Conservation (phyloP, 768 basidiomycete species). For the Phylloporus scabripes region DNA sequence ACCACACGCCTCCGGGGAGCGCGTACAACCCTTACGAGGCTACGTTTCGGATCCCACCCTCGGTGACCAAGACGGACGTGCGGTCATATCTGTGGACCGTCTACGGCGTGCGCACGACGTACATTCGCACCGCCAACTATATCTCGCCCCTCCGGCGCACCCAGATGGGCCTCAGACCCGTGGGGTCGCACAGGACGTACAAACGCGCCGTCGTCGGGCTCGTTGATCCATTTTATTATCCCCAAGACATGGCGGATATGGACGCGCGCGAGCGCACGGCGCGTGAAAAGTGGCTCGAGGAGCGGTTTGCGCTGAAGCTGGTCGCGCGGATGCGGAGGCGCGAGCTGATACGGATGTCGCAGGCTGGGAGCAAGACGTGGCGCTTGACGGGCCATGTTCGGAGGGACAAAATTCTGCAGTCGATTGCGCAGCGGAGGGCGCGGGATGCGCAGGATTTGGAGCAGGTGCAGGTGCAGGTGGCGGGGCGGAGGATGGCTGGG, state of each 20-base stretch:
- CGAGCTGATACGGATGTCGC: conserved; percentile 33
- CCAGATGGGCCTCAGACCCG: conserved; percentile 22
- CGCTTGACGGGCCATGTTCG: conserved; percentile 36
- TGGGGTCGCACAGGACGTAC: conserved; percentile 52
- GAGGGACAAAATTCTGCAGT: conserved; percentile 46
- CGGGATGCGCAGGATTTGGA: conserved; percentile 38
- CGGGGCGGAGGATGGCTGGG: conserved; percentile 22
- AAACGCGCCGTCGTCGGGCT: conserved; percentile 92
- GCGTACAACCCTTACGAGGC: conserved; percentile 94
- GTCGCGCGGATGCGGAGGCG: conserved; percentile 33
- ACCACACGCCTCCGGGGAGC: conserved; percentile 66
- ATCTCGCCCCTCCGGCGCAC: conserved; percentile 46
- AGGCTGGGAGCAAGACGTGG: conserved; percentile 35
- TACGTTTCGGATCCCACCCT: conserved; percentile 87
- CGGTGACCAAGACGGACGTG: conserved; percentile 88
- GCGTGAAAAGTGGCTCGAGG: conserved; percentile 59
- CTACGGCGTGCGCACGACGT: conserved; percentile 88
- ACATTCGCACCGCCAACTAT: conserved; percentile 94
- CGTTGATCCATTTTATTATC: conserved; percentile 92
- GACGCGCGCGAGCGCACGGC: conserved; percentile 43
- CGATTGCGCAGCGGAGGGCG: conserved; percentile 43
- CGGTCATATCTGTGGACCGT: conserved; percentile 77
- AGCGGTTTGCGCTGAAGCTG: conserved; percentile 43
- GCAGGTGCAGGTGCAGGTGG: conserved; percentile 32
- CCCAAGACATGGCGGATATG: conserved; percentile 78